Evolutionary conservation across 345 rosid species (phyloP), one percentile per base, ranked within the genome.

Genomic region (Hypericum androsaemum): DNA sequence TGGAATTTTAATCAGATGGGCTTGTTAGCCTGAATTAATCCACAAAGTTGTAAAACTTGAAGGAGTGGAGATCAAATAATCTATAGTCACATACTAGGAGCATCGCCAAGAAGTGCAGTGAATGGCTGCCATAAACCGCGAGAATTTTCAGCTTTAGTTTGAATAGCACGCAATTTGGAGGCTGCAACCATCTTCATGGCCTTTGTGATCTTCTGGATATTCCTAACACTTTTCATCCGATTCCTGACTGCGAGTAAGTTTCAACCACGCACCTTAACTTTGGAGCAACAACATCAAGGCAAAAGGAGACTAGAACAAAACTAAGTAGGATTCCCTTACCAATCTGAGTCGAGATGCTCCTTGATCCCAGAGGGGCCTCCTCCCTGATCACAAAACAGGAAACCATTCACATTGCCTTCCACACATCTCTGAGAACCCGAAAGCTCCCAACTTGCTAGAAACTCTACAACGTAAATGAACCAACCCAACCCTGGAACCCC

Each of bases 121-220:
- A 82, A 82, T 56, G 97, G 97, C 71, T 88, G 99, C 97, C 97
- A 88, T 15, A 92, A 73, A 58, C 99, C 97, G 71, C 97, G 99
- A 28, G 99, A 92, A 67, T 88, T 92, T 74, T 88, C 97, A 47
- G 99, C 69, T 76, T 60, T 81, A 47, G 58, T 58, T 77, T 88
- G 95, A 71, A 92, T 75, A 47, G 80, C 86, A 48, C 97, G 80
- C 17, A 92, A 74, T 84, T 92, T 92, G 7, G 97, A 92, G 62
- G 99, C 99, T 55, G 99, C 97, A 81, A 92, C 99, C 99, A 92
- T 92, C 87, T 92, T 92, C 99, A 92, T 92, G 16, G 99, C 99
- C 81, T 92, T 92, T 6, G 95, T 92, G 64, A 92, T 92, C 66
- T 92, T 92, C 68, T 92, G 95, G 65, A 92, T 92, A 66, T 86